Base-by-base conservation (phyloP, 495 filamentous ascomycete genomes). In the Penicillium arizonense region DNA sequence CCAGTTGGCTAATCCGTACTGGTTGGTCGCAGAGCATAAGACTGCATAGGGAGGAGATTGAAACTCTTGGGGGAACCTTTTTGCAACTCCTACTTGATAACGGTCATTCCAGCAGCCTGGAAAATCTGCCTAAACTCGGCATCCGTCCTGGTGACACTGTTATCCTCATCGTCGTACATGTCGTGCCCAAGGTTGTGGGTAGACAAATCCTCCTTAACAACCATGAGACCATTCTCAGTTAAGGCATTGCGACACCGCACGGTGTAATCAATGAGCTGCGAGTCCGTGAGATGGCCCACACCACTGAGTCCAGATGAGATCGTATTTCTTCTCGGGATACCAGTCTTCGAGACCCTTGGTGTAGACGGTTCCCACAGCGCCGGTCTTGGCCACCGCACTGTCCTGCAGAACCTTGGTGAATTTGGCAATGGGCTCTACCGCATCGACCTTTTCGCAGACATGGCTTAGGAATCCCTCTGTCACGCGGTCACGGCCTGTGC, bases 261-360 rank as follows among this genome's bases (percentile, higher is more conserved):
- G 9, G 96, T 68, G 52, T 86, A 96, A 12, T 64, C 75, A 18
- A 84, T 80, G 18, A 97, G 65, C 68, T 96, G 84, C 34, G 60
- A 61, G 71, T 96, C 93, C n/a, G 84, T 92, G 46, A 97, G 70
- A 64, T 96, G 87, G 13, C 90, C 89, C n/a, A 95, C 70, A 97
- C 91, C 91, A 96, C 70, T 97, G 93, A 42, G 82, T 88, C 81
- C 81, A 84, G 49, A 91, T 76, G 35, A 78, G 42, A 50, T 73
- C 79, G 56, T 88, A 87, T 39, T 66, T 70, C 23, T 73, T 77
- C 5, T 75, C 68, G 0, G 87, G 88, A 44, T 56, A 53, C 90
- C 90, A 96, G 34, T 82, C 69, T 71, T 96, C 86, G 2, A 96
- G 72, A 3, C 91, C 89, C 8, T 85, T 62, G 47, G 88, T 90